phyloP scores from a whole-genome alignment of 139 green algal genomes.

The Tetradesmus lagerheimii region DNA sequence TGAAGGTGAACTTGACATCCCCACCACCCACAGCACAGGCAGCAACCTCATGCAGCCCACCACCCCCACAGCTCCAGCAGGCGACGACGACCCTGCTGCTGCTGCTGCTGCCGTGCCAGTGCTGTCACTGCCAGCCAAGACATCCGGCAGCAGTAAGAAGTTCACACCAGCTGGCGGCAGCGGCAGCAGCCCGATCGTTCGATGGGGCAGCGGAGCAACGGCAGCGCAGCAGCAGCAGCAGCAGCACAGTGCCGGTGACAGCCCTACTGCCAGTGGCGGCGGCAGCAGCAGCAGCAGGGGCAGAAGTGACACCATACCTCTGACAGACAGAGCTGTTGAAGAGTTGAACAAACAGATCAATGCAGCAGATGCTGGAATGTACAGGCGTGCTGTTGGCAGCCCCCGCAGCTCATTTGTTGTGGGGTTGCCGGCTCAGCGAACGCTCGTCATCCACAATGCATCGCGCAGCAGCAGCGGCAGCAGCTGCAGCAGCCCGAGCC shows the following conservation, averaged over 20 bases:
- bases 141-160: neutral
- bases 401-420: neutral
- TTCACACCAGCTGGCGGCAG: neutral
- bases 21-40: neutral
- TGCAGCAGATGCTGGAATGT: neutral
- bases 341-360: neutral
- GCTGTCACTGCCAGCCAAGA: neutral
- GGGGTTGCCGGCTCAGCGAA: neutral
- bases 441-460: neutral
- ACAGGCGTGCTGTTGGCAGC: neutral
- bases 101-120: neutral
- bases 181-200: neutral
- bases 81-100: neutral
- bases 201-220: neutral
- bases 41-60: neutral
- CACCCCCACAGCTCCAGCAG: neutral
- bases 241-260: neutral
- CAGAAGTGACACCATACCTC: neutral
- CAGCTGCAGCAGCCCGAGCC: constrained; percentile 1
- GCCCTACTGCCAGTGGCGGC: neutral
- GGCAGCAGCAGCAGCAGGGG: neutral
- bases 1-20: neutral
- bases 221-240: neutral
- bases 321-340: neutral
- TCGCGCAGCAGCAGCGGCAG: neutral